Base-by-base conservation (phyloP, 139 green algal genomes). In the Chlorella sp. region DNA sequence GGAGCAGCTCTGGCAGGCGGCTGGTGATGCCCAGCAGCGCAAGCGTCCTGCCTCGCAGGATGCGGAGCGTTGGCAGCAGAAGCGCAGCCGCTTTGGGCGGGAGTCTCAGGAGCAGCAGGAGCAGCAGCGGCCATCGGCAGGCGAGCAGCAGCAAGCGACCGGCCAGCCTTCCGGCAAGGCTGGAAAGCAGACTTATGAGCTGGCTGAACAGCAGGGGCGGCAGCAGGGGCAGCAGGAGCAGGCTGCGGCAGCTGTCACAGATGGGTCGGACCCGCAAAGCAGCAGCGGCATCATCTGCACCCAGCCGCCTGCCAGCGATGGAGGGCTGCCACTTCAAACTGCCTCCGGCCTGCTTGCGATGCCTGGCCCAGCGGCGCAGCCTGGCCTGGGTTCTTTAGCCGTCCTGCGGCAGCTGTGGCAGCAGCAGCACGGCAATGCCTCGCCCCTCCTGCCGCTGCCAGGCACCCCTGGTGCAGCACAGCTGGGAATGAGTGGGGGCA, bases 251-350 rank as follows among this genome's bases (percentile, higher is more conserved):
- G 51, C 51, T 60, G 51, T 60, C 51, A 21, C 51, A 3, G 57
- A 39, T 21, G 63, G 63, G 39, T 64, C 63, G 0, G 78, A 74
- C 7, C 78, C 78, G 5, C 44, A 65, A 28, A 64, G 39, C 78
- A 83, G 78, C 78, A 74, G 78, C 63, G 78, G 78, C 62, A 83
- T 74, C 41, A 63, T 74, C 16, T 82, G 76, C 76, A 60, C 76
- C 13, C 76, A 82, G 57, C 36, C 65, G 74, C 74, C 51, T 1
- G 7, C 21, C 1, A 25, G 44, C 71, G 51, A 32, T 13, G 38
- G 25, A 44, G 39, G 39, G 41, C 71, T 32, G 57, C 60, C 60
- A 25, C 30, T 20, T 17, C 25, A 44, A 51, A 4, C 23, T 51
- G 30, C 56, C 20, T 6, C 76, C 25, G 60, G 51, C 51, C 60